Base-by-base conservation (phyloP, 768 basidiomycete species). In the Paxillus rubicundulus region DNA sequence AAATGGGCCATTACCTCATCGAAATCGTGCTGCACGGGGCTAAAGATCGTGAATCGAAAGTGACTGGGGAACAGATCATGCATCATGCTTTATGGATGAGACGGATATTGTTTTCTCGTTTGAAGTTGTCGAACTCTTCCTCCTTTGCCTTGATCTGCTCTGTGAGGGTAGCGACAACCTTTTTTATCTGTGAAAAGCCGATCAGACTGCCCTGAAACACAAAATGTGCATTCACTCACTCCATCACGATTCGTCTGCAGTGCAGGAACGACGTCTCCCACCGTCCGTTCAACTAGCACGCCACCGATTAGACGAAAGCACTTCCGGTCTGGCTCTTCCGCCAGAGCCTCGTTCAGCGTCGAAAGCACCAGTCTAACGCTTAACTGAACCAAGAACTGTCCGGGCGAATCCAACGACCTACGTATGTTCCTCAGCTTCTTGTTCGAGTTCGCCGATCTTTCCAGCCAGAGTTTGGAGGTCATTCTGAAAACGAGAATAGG, bases 221-320 rank as follows among this genome's bases (percentile, higher is more conserved):
- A 14, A 13, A 18, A 39, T 36, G 33, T 55, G 18, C 5, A 21
- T 45, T 14, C 9, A 74, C 87, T 57, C 63, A 95, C 93, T 53
- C 92, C 91, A 63, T 93, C 87, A 46, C 82, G 77, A 63, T 94
- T 98, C n/a, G 86, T 91, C 69, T 90, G 82, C 40, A 99, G 73
- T 27, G 88, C 85, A 34, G 97, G 96, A 34, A 90, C 85, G 45
- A 98, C 92, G 59, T 98, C 96, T 66, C 88, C 86, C 42, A 98
- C 97, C 2, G 95, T 98, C 43, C 95, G 81, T 68, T 98, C 94
- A 27, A 98, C 96, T 14, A 99, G 80, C 6, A 97, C 87, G 27
- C 96, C 96, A 5, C 97, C 97, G 57, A 99, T 89, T 59, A 98
- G 78, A 48, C 96, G 86, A 74, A 98, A 99, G 72, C 97, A 98